A percentile compares a stretch with the other conserved stretches of the same genome.
Evolutionary conservation across 371 early-diverging fungal genomes (phyloP).

Genomic region (Funneliformis caledonium): DNA sequence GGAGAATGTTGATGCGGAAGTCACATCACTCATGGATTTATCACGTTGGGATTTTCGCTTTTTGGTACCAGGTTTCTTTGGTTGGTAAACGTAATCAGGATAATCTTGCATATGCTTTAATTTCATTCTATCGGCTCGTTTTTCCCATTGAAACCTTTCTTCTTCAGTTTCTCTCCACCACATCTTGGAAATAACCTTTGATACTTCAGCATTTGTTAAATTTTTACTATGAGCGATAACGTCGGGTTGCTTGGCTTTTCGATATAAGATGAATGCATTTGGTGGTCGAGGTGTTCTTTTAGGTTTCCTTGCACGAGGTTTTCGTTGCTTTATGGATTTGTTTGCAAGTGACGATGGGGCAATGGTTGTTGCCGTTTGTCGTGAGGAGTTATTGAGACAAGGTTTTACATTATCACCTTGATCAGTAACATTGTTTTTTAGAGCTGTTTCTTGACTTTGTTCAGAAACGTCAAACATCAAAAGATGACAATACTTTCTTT

Average conservation of each 20-base stretch:
- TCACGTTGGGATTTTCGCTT: not conserved
- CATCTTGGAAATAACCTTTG: conserved; percentile 71
- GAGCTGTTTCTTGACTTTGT: not conserved
- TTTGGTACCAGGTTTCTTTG: conserved; percentile 53
- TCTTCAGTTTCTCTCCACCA: conserved; percentile 63
- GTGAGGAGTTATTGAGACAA: not conserved
- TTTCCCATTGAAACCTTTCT: conserved; percentile 60
- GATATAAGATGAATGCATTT: conserved; percentile 70
- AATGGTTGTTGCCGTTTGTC: not conserved
- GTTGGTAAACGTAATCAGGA: conserved; percentile 73
- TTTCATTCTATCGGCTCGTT: conserved; percentile 58
- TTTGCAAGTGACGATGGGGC: not conserved
- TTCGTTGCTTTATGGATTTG: not conserved
- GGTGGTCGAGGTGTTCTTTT: conserved; percentile 61
- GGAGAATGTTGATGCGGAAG: not conserved
- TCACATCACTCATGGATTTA: not conserved
- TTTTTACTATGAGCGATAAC: conserved; percentile 59
- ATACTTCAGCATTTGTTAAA: conserved; percentile 71
- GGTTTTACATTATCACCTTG: not conserved
- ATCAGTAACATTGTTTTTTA: not conserved
- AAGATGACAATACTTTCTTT: conserved; percentile 33
- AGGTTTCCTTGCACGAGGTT: not conserved
- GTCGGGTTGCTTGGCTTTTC: conserved; percentile 68
- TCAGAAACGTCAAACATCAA: conserved; percentile 31
- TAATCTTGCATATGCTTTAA: conserved; percentile 63